Base-by-base conservation (phyloP, 83 land plant genomes). In the Thuja plicata region DNA sequence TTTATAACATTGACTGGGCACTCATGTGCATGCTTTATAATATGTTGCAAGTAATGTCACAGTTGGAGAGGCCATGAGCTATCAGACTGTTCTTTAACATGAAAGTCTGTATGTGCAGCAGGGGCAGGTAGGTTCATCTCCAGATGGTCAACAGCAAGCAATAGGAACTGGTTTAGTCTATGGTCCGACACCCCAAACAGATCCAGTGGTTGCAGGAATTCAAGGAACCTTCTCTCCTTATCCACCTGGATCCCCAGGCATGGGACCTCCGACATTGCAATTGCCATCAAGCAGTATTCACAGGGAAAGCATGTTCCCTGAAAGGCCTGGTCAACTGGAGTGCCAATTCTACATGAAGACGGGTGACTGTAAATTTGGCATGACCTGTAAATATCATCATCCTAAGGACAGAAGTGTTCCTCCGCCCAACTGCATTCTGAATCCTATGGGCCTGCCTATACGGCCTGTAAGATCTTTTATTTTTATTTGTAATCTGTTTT, bases 281-380 rank as follows among this genome's bases (percentile, higher is more conserved):
- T 87, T 87, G 19, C 52, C 88, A 70, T 87, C 88, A 16, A 55
- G 87, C 70, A 87, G 78, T 81, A n/a, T 62, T 11, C 60, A 52
- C 19, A 35, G 85, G 85, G 87, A 86, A 62, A 62, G 38, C 71
- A 62, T 57, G 86, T 92, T 90, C 86, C 96, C 95, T 70, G 93
- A 93, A 82, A 93, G 96, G 89, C 94, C 92, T 52, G 96, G 96
- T 46, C 89, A 93, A 88, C 94, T 88, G 89, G 96, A 94, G 12
- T 94, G 96, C 62, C 91, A 93, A 84, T 93, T 89, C 57, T 94
- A 93, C 89, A 78, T 94, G 92, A 94, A 88, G 89, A 94, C 95
- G 21, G 96, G 96, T 27, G 96, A 91, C 88, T 94, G 96, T 90
- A 94, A 94, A 89, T 94, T 87, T 89, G 94, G 95, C 74, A 83